Conservation (phyloP, 2,329 filamentous ascomycete genomes). For the Fusarium globosum region DNA sequence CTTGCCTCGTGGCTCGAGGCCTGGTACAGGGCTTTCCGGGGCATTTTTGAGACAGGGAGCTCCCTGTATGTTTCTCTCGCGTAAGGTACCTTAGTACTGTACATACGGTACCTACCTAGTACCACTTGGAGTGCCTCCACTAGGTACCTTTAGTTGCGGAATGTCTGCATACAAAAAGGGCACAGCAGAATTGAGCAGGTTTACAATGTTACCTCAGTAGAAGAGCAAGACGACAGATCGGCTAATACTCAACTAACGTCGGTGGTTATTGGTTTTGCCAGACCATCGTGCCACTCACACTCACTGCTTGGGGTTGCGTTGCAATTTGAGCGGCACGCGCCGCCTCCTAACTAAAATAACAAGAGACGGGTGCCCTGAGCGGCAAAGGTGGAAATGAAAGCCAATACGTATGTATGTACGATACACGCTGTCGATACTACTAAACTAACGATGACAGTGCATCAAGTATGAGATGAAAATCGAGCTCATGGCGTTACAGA, state of each 20-base stretch:
- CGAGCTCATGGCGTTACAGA: constrained; percentile 6
- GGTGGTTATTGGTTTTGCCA: background rate
- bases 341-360: background rate
- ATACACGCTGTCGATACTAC: background rate
- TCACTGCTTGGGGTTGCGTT: background rate
- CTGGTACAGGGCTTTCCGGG: constrained; percentile 33
- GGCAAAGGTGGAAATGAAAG: background rate
- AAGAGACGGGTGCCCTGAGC: background rate
- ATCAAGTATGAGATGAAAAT: constrained; percentile 5
- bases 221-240: background rate
- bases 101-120: no score
- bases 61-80: constrained; percentile 15
- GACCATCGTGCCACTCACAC: constrained; percentile 1
- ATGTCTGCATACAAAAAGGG: background rate
- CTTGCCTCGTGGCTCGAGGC: constrained; percentile 35
- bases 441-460: background rate
- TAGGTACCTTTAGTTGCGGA: background rate
- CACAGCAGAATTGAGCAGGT: background rate
- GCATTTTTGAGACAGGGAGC: constrained; percentile 27
- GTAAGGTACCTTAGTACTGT: no score
- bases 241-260: background rate
- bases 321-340: constrained; percentile 4
- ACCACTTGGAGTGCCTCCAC: background rate
- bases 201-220: background rate
- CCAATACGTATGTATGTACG: no score